Base-by-base conservation (phyloP, 257 asterid genomes). In the Ilex asprella region DNA sequence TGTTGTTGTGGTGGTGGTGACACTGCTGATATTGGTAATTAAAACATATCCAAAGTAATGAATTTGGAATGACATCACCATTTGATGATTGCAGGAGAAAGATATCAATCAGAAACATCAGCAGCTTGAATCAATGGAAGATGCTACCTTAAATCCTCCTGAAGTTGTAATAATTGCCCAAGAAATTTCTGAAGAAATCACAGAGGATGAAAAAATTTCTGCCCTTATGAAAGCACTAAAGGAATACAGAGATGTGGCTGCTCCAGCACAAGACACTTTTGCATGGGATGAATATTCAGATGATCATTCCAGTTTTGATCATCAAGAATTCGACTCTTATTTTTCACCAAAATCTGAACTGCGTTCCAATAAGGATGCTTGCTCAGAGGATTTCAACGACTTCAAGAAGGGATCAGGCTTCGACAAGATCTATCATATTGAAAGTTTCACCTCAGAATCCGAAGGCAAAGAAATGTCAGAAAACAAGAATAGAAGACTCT, bases 261-360 rank as follows among this genome's bases (percentile, higher is more conserved):
- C 13, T 10, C 68, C 71, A 46, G 61, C 76, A 63, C 51, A 60
- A 67, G 80, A 58, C 7, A 56, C 61, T 32, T 70, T 70, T 14
- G 60, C 52, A 11, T 46, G 15, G 52, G 52, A 46, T 46, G 52
- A 46, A 46, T 2, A 46, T 6, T 11, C 52, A 10, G 52, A 46
- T 46, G n/a, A 46, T 46, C 41, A 7, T 46, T 46, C n/a, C 52
- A 46, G 13, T 10, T 46, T 10, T 46, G 15, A 46, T 14, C 52
- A 11, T 46, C 52, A 46, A 46, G 52, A 11, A 46, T 46, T 46
- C 13, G 4, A 46, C n/a, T 46, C 52, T 10, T 2, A 46, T 46
- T 2, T 2, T 46, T 10, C 52, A 46, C 13, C 52, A 11, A 46
- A 46, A 46, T 46, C 7, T 41, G 12, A 11, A 11, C 47, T 41